These are phyloP conservation scores for Sordariomycetes sp. DNA, from an alignment of 2,329 filamentous ascomycete genomes.

Conservation along the genomic window DNA sequence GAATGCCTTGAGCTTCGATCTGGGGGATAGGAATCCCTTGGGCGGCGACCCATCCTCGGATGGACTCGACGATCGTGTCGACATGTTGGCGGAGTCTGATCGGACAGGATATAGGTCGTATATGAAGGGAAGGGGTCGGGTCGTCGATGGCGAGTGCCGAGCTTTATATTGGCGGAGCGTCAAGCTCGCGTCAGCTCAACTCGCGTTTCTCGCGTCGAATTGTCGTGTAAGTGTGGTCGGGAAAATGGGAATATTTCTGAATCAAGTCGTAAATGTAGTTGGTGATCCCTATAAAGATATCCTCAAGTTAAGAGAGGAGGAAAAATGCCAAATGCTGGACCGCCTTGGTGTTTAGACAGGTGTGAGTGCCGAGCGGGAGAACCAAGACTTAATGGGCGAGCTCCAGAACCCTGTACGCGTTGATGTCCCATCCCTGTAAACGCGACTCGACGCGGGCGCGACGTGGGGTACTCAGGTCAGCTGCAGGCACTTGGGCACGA, in stretches of 20 bases:
- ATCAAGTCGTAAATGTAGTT: not conserved
- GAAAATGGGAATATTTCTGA: not conserved
- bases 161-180: not conserved
- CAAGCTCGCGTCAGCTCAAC: not conserved
- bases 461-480: not conserved
- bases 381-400: not conserved
- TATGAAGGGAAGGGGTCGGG: not conserved
- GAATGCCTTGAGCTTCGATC: constrained; percentile 40
- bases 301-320: not conserved
- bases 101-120: not conserved
- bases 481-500: not conserved
- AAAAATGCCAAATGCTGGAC: not conserved
- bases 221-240: too few relatives aligned
- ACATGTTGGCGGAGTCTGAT: not conserved
- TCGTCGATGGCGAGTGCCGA: not conserved
- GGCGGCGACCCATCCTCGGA: not conserved
- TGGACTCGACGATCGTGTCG: constrained; percentile 2
- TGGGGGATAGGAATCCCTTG: constrained; percentile 25
- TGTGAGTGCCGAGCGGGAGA: not conserved
- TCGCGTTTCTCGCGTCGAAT: too few relatives aligned
- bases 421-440: not conserved
- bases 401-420: not conserved
- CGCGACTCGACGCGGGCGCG: not conserved
- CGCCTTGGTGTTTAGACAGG: not conserved
- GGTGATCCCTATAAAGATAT: not conserved